Conservation (phyloP, 805 yeast species). For the Zygosaccharomyces rouxii region DNA sequence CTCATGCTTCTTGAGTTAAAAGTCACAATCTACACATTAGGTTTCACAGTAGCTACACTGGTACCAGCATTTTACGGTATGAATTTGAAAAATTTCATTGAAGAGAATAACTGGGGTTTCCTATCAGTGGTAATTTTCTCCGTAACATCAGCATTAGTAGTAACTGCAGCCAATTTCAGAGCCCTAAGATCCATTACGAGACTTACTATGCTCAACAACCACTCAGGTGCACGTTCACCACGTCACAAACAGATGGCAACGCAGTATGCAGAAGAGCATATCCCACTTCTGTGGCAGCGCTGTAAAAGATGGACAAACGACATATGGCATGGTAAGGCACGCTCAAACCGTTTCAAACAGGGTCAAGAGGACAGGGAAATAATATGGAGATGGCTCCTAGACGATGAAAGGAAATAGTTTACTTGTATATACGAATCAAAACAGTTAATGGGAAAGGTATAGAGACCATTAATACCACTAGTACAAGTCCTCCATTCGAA, state of each 20-base stretch:
- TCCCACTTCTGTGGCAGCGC: conserved; percentile 25
- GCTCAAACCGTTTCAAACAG: conserved; percentile 11
- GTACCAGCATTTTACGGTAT: conserved; percentile 87
- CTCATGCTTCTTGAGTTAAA: conserved; percentile 82
- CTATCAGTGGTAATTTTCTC: conserved; percentile 51
- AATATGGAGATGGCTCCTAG: conserved; percentile 54
- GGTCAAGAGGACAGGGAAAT: conserved; percentile 40
- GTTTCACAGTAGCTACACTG: conserved; percentile 78
- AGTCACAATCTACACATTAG: conserved; percentile 77
- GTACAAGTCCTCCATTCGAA: background rate
- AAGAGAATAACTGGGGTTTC: conserved; percentile 63
- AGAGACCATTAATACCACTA: background rate
- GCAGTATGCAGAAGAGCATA: conserved; percentile 16
- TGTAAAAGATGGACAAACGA: conserved; percentile 13
- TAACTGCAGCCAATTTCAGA: conserved; percentile 54
- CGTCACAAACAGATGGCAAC: conserved; percentile 21
- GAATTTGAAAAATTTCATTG: conserved; percentile 76
- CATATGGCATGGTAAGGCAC: conserved; percentile 22
- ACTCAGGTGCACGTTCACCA: conserved; percentile 28
- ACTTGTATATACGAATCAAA: conserved; percentile 6
- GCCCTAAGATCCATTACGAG: conserved; percentile 59
- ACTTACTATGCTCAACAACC: conserved; percentile 53
- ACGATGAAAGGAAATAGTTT: conserved; percentile 38
- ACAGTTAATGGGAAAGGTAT: background rate
- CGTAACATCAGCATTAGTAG: conserved; percentile 46